Evolutionary conservation across 768 basidiomycete species (phyloP).

Genomic region (Pulveroboletus sp.): DNA sequence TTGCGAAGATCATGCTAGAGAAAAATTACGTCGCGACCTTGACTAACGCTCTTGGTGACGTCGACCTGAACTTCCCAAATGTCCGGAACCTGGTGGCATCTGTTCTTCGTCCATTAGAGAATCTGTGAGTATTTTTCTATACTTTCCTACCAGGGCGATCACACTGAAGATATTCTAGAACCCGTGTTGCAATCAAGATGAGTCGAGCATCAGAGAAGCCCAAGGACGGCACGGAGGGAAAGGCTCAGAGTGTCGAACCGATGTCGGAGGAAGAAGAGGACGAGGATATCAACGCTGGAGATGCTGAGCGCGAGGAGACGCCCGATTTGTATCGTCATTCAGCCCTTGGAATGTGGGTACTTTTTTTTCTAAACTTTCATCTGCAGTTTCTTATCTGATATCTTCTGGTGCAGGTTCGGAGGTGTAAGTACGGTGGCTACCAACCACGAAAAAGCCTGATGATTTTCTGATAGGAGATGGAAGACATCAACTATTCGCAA

Average conservation of each 20-base stretch:
- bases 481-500: slow-evolving; percentile 61
- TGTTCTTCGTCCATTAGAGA: slow-evolving; percentile 84
- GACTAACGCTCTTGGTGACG: slow-evolving; percentile 83
- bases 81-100: slow-evolving; percentile 82
- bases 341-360: slow-evolving; percentile 82
- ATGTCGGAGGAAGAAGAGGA: slow-evolving; percentile 47
- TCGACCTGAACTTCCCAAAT: slow-evolving; percentile 94
- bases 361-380: background rate
- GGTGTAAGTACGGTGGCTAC: slow-evolving; percentile 54
- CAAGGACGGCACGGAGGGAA: slow-evolving; percentile 53
- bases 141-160: background rate
- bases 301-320: slow-evolving; percentile 66
- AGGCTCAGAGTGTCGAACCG: slow-evolving; percentile 39
- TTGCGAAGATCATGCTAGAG: slow-evolving; percentile 98
- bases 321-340: slow-evolving; percentile 96
- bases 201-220: slow-evolving; percentile 68
- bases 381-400: slow-evolving; percentile 7
- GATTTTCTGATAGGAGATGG: slow-evolving; percentile 64
- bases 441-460: slow-evolving; percentile 15
- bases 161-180: slow-evolving; percentile 43
- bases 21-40: slow-evolving; percentile 91
- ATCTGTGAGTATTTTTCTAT: slow-evolving; percentile 55
- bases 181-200: slow-evolving; percentile 98
- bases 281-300: slow-evolving; percentile 57
- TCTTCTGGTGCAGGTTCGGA: slow-evolving; percentile 47